Conservation (phyloP, 306 rosid genomes). For the Rosa multiflora region DNA sequence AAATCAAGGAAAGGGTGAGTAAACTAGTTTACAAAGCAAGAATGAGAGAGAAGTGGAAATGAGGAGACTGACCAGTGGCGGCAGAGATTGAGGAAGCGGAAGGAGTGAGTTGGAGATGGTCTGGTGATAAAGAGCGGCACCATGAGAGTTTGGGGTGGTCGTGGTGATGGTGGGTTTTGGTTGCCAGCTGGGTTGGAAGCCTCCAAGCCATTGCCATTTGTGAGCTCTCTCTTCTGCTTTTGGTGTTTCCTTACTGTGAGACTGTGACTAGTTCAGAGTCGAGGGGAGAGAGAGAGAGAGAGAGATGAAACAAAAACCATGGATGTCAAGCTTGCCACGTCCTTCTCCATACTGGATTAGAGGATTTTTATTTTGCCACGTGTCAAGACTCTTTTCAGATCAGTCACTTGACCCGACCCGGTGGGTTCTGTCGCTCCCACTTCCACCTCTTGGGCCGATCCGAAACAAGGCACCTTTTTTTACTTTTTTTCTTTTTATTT, state of each 20-base stretch:
- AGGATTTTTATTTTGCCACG: conserved; percentile 30
- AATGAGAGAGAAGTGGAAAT: not conserved
- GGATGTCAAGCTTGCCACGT: conserved; percentile 50
- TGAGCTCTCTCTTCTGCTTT: not conserved
- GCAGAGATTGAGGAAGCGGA: conserved; percentile 26
- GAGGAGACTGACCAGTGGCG: not conserved
- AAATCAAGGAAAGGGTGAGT: not conserved
- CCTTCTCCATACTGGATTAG: conserved; percentile 35
- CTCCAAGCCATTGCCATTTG: conserved; percentile 55
- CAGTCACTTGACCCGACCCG: not conserved
- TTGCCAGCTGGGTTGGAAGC: conserved; percentile 45
- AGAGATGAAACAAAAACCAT: conserved; percentile 7
- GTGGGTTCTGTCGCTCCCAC: not conserved
- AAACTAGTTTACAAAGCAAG: not conserved
- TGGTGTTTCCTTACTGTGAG: not conserved
- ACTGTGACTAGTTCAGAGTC: not conserved
- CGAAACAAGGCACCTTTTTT: not conserved
- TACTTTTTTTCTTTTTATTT: too few relatives aligned
- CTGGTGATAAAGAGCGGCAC: conserved; percentile 41
- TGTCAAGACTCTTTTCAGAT: conserved; percentile 16
- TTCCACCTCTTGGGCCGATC: not conserved
- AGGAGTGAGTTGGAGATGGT: conserved; percentile 20
- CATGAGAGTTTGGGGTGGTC: conserved; percentile 33
- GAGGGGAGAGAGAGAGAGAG: not conserved
- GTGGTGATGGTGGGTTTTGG: conserved; percentile 19